Evolutionary conservation across 1,139 yeast genomes (phyloP).

Genomic region (Lodderomyces metapsilosis): DNA sequence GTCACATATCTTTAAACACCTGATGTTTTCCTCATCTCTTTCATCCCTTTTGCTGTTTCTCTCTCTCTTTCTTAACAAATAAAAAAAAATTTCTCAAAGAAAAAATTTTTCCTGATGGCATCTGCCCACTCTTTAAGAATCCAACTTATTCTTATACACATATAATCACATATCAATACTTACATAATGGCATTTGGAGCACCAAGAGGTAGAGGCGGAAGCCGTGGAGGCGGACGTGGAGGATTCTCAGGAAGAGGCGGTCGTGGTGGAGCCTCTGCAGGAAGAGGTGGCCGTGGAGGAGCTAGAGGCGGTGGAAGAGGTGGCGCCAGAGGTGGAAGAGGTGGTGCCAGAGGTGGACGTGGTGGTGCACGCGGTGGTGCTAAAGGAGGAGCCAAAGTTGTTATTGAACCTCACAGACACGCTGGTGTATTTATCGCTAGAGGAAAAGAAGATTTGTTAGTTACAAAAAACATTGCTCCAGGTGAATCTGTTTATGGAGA

Average conservation of each 20-base stretch:
- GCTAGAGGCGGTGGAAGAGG: slow-evolving; percentile 40
- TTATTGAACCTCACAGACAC: slow-evolving; percentile 97
- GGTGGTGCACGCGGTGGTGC: slow-evolving; percentile 83
- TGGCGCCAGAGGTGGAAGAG: slow-evolving; percentile 43
- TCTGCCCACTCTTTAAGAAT: neutral
- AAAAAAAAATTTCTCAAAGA: neutral
- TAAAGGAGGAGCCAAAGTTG: slow-evolving; percentile 87
- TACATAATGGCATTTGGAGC: slow-evolving; percentile 23
- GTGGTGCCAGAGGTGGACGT: slow-evolving; percentile 62
- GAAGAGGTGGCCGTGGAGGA: slow-evolving; percentile 40
- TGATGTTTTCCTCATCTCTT: neutral
- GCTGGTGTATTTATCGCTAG: slow-evolving; percentile 98
- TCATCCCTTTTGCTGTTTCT: too few relatives aligned
- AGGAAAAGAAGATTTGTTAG: slow-evolving; percentile 98
- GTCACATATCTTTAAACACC: neutral
- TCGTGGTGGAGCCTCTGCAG: slow-evolving; percentile 39
- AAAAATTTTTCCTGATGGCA: neutral
- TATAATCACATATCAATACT: neutral
- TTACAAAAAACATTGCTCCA: slow-evolving; percentile 95
- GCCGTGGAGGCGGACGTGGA: slow-evolving; percentile 33
- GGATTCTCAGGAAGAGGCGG: slow-evolving; percentile 49
- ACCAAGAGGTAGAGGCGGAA: slow-evolving; percentile 21
- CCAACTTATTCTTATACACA: neutral
- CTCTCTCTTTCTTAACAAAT: neutral
- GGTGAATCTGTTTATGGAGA: slow-evolving; percentile 99